These are phyloP conservation scores for Mycena venus DNA, from an alignment of 768 basidiomycete genomes.

Conservation along the genomic window DNA sequence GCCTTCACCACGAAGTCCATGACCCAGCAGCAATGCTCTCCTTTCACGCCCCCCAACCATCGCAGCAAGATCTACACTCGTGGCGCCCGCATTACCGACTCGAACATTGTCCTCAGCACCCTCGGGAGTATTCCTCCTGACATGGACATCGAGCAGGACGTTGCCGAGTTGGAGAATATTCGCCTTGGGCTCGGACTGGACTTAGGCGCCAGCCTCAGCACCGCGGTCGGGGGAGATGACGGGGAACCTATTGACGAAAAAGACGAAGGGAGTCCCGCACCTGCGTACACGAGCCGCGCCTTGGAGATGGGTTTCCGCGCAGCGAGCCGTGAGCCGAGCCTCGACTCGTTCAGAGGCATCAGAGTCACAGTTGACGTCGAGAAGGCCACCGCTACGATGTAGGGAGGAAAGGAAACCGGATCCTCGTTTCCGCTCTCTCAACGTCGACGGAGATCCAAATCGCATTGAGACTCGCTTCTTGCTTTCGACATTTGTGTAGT, in stretches of 20 bases:
- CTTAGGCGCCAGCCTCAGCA: conserved; percentile 59
- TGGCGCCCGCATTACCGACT: conserved; percentile 68
- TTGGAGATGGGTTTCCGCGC: conserved; percentile 64
- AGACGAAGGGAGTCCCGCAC: conserved; percentile 65
- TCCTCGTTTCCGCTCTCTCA: conserved; percentile 6
- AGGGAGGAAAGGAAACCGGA: conserved; percentile 30
- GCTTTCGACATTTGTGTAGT: conserved; percentile 22
- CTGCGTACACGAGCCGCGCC: conserved; percentile 58
- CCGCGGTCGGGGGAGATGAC: conserved; percentile 66
- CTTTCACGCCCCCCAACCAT: conserved; percentile 65
- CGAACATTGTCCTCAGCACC: conserved; percentile 74
- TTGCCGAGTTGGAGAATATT: conserved; percentile 71
- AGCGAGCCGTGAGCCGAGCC: conserved; percentile 41
- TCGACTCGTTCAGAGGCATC: conserved; percentile 46
- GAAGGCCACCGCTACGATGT: conserved; percentile 67
- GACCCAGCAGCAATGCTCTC: conserved; percentile 63
- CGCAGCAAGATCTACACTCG: conserved; percentile 58
- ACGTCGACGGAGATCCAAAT: neutral
- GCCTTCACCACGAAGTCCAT: conserved; percentile 77
- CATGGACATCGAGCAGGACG: conserved; percentile 63
- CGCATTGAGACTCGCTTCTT: conserved; percentile 15
- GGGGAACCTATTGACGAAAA: conserved; percentile 62
- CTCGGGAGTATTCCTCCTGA: conserved; percentile 71
- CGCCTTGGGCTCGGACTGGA: conserved; percentile 67
- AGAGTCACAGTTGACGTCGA: conserved; percentile 76